phyloP scores from a whole-genome alignment of 2,329 filamentous ascomycete genomes.

The Aphanocladium album region DNA sequence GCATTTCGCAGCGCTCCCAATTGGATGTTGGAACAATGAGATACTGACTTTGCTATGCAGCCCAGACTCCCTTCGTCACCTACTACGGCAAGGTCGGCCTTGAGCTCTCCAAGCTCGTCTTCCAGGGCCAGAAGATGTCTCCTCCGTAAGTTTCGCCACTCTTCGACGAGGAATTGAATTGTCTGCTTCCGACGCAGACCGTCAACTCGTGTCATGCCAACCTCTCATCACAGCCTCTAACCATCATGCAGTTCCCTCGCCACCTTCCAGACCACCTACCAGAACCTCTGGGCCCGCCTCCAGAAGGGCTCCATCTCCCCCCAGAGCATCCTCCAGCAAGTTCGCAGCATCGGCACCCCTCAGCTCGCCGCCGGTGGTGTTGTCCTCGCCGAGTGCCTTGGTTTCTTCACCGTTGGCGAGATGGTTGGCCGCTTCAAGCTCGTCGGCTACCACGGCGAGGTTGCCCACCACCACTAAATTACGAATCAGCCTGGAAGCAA shows the following conservation, averaged over 20 bases:
- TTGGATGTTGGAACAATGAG: background rate
- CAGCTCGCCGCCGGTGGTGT: constrained; percentile 72
- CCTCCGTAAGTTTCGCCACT: constrained; percentile 70
- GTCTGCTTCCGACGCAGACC: background rate
- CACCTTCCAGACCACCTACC: constrained; percentile 83
- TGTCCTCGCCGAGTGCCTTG: constrained; percentile 77
- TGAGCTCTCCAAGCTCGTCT: constrained; percentile 84
- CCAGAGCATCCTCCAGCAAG: constrained; percentile 46
- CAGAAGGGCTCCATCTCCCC: constrained; percentile 61
- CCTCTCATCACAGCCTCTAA: background rate
- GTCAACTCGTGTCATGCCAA: background rate
- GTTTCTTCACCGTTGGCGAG: constrained; percentile 97
- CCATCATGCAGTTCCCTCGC: constrained; percentile 56
- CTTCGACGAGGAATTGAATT: background rate
- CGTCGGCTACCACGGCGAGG: constrained; percentile 79
- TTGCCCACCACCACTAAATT: constrained; percentile 44
- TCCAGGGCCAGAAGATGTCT: constrained; percentile 83
- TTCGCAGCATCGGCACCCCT: constrained; percentile 65
- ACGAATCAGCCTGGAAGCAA: background rate
- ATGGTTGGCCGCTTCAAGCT: constrained; percentile 96
- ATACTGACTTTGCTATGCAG: constrained; percentile 40
- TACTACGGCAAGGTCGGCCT: constrained; percentile 90
- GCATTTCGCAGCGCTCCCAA: background rate
- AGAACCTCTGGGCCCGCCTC: constrained; percentile 64
- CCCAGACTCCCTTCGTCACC: constrained; percentile 75